phyloP scores from a whole-genome alignment of 495 filamentous ascomycete species.

The Hypoxylon lienhwacheense region DNA sequence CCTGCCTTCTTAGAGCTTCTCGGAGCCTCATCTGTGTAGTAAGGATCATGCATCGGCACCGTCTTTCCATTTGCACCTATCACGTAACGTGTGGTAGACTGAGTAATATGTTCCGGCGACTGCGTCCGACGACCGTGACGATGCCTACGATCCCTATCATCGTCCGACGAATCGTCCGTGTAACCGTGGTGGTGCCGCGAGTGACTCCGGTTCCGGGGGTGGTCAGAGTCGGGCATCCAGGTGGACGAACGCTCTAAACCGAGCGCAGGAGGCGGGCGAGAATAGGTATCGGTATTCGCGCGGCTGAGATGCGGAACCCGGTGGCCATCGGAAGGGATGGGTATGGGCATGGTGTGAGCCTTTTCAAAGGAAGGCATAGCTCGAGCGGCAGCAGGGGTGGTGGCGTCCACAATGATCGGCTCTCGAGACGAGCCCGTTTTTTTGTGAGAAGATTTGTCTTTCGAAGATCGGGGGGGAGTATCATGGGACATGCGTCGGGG shows the following conservation, averaged over 20 bases:
- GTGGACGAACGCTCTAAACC: constrained; percentile 28
- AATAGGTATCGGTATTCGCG: constrained; percentile 28
- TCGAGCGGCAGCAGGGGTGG: constrained; percentile 28
- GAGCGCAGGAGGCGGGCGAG: constrained; percentile 23
- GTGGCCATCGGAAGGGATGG: constrained; percentile 30
- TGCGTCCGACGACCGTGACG: constrained; percentile 32
- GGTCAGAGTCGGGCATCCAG: constrained; percentile 24
- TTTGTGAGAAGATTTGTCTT: constrained; percentile 40
- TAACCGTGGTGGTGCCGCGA: constrained; percentile 25
- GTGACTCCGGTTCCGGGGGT: constrained; percentile 33
- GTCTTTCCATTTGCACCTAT: constrained; percentile 12
- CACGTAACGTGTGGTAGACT: constrained; percentile 22
- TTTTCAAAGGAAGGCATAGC: constrained; percentile 38
- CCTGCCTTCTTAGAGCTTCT: constrained; percentile 25
- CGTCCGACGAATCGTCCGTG: constrained; percentile 33
- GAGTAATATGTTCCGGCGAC: constrained; percentile 30
- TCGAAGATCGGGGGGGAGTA: constrained; percentile 41
- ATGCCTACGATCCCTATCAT: constrained; percentile 32
- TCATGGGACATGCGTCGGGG: constrained; percentile 49
- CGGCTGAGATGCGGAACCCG: constrained; percentile 28
- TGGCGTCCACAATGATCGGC: constrained; percentile 35
- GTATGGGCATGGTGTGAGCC: constrained; percentile 42
- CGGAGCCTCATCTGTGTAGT: constrained; percentile 25
- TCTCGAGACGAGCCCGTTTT: constrained; percentile 35
- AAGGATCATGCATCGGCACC: constrained; percentile 25